These are phyloP conservation scores for Botrytis sinoallii DNA, from an alignment of 2,329 filamentous ascomycete genomes.

Conservation along the genomic window DNA sequence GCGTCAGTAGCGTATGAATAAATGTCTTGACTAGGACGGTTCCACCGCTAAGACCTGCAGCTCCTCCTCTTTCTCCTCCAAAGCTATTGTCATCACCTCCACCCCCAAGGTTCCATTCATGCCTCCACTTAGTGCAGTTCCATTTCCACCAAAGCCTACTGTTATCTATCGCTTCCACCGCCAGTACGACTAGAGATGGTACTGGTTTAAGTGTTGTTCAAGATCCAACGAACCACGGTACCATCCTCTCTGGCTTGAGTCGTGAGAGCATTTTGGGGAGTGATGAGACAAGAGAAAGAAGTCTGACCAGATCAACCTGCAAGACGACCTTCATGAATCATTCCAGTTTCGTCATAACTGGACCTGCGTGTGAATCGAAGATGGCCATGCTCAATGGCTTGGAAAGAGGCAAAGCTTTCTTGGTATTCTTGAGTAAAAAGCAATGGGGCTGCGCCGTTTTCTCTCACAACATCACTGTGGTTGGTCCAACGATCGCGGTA, in stretches of 20 bases:
- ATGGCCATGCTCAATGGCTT: slow-evolving; percentile 70
- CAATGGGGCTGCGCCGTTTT: slow-evolving; percentile 55
- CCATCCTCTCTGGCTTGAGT: slow-evolving; percentile 57
- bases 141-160: not conserved
- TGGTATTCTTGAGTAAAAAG: slow-evolving; percentile 78
- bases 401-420: slow-evolving; percentile 68
- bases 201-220: slow-evolving; percentile 37
- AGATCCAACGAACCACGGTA: slow-evolving; percentile 51
- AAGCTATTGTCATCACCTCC: not conserved
- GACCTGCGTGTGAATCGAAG: slow-evolving; percentile 77
- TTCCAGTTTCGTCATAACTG: slow-evolving; percentile 21
- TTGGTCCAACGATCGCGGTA: slow-evolving; percentile 65
- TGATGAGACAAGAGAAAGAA: slow-evolving; percentile 70
- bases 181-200: not conserved
- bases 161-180: not conserved
- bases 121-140: not conserved
- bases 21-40: not conserved
- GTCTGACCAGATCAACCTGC: slow-evolving; percentile 39
- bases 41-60: not conserved
- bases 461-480: slow-evolving; percentile 36
- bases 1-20: not conserved
- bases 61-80: not conserved
- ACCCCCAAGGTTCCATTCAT: not conserved
- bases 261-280: slow-evolving; percentile 68
- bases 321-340: slow-evolving; percentile 22